Evolutionary conservation across 2,329 filamentous ascomycete genomes (phyloP), one percentile per base, ranked within the genome.

Genomic region (Fusarium pilosicola): DNA sequence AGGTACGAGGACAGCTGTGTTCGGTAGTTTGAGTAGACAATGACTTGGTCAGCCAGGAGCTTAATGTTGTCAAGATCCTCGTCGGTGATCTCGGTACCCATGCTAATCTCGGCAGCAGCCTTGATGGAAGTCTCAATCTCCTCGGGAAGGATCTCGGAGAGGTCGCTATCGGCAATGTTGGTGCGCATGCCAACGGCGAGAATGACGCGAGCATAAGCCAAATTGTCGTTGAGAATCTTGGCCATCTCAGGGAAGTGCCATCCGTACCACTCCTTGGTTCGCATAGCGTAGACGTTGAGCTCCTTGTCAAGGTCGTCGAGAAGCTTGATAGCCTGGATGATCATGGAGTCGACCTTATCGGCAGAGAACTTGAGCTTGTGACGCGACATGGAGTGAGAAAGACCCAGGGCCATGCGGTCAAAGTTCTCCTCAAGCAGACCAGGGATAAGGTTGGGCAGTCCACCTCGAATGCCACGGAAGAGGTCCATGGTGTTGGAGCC

Each of bases 171-270:
- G 73, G 91, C 87, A 70, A 93, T 93, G 80, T 94, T 95, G 75
- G 92, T 91, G 75, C 96, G 93, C 89, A 97, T 94, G 77, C 96
- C 96, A 87, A 97, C 94, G 74, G 92, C 90, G 57, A 97, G 86
- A 66, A 99, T 94, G 66, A 99, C 92, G 76, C 92, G 92, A 68
- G 95, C 92, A 82, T 97, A 99, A 74, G 95, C 95, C 72, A 97
- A 86, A 85, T 99, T 99, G 88, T 99, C 96, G 84, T 97, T 97
- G 77, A 98, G 89, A 80, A 98, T 97, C 86, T 95, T 96, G 80
- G 94, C 95, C 89, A 99, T 91, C 87, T 99, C 96, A 45, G 96
- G 96, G 87, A 98, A 99, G 85, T 98, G 96, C 96, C 96, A 99
- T 80, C 96, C 96, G 82, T 99, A 99, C 96, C 96, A 99, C 85